Conservation (phyloP, 345 rosid species). For the Firmiana major region DNA sequence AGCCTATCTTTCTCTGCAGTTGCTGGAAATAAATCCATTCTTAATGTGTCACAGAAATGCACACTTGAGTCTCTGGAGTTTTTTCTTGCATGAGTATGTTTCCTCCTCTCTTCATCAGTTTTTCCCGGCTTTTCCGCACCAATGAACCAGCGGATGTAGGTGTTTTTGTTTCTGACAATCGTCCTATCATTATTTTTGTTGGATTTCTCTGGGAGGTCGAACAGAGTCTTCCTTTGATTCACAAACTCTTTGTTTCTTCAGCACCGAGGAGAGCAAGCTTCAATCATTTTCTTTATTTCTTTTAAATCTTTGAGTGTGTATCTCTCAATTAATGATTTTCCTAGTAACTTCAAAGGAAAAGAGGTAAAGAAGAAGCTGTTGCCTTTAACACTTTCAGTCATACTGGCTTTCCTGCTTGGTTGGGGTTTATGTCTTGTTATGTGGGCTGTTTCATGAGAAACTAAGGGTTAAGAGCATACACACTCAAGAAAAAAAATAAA, state of each 20-base stretch:
- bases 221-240: conserved; percentile 19
- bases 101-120: conserved; percentile 6
- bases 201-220: conserved; percentile 6
- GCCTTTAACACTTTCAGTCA: not conserved
- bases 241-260: conserved; percentile 14
- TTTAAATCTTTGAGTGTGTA: conserved; percentile 12
- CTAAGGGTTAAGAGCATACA: not conserved
- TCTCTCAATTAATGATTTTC: conserved; percentile 12
- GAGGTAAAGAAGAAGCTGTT: conserved; percentile 8
- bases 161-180: not conserved
- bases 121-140: conserved; percentile 20
- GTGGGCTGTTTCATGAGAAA: conserved; percentile 11
- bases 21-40: conserved; percentile 14
- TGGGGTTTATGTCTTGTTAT: not conserved
- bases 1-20: conserved; percentile 22
- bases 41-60: conserved; percentile 8
- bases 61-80: conserved; percentile 2
- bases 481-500: not conserved
- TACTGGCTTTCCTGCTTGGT: conserved; percentile 12
- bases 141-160: conserved; percentile 8
- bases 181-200: not conserved
- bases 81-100: conserved; percentile 14
- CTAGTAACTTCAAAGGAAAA: conserved; percentile 12
- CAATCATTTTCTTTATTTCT: conserved; percentile 9
- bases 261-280: conserved; percentile 9